Evolutionary conservation across 768 basidiomycete species (phyloP).

Genomic region (Russula vinacea): DNA sequence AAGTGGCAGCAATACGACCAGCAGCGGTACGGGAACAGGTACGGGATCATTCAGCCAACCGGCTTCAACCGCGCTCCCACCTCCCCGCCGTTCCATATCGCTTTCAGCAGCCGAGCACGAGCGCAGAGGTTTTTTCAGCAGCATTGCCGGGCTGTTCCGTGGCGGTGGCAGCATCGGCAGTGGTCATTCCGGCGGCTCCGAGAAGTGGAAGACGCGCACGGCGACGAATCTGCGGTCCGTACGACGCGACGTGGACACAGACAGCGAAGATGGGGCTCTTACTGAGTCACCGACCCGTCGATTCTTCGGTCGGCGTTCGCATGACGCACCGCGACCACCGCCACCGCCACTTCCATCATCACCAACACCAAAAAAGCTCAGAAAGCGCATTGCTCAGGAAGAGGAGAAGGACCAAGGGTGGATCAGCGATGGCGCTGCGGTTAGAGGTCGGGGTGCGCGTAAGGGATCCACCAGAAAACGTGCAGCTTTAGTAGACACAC

Average conservation of each 20-base stretch:
- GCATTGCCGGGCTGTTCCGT: slow-evolving; percentile 27
- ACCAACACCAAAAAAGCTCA: slow-evolving; percentile 9
- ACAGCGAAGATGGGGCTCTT: slow-evolving; percentile 32
- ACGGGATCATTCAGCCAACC: slow-evolving; percentile 28
- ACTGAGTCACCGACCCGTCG: slow-evolving; percentile 15
- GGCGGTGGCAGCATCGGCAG: background rate
- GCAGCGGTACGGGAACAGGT: slow-evolving; percentile 26
- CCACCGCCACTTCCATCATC: background rate
- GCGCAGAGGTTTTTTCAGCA: slow-evolving; percentile 28
- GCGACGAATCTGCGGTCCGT: slow-evolving; percentile 36
- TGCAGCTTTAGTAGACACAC: background rate
- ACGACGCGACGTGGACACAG: slow-evolving; percentile 33
- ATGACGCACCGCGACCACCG: slow-evolving; percentile 10
- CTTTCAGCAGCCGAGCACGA: slow-evolving; percentile 8
- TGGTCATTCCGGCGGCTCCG: background rate
- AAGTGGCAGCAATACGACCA: slow-evolving; percentile 22
- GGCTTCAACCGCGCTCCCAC: slow-evolving; percentile 9
- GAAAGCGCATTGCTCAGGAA: background rate
- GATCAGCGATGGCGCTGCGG: slow-evolving; percentile 28
- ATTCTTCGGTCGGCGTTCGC: slow-evolving; percentile 20
- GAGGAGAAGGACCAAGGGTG: slow-evolving; percentile 25
- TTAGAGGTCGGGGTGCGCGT: slow-evolving; percentile 23
- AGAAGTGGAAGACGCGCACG: slow-evolving; percentile 41
- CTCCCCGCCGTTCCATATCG: slow-evolving; percentile 1
- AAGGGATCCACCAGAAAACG: slow-evolving; percentile 15